phyloP scores from a whole-genome alignment of 2,329 filamentous ascomycete species.

The Cercospora zeina region DNA sequence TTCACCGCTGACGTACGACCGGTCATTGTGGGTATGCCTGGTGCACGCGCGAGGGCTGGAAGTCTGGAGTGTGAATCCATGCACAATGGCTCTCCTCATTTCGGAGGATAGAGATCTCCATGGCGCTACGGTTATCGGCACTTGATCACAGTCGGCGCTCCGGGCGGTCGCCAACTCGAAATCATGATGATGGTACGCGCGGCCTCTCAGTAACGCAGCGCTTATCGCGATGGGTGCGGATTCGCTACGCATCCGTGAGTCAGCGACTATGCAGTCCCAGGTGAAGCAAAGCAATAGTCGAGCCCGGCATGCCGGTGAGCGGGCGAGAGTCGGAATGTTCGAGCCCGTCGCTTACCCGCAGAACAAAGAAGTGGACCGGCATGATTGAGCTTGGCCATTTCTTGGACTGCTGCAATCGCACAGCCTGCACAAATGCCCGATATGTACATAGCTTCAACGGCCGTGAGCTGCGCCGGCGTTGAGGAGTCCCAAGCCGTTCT shows the following conservation, averaged over 20 bases:
- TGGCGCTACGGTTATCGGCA: slow-evolving; percentile 14
- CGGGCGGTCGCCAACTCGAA: not conserved
- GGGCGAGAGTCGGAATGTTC: not conserved
- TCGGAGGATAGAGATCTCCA: slow-evolving; percentile 3
- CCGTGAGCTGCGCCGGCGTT: not conserved
- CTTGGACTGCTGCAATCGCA: not conserved
- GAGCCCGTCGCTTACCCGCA: not conserved
- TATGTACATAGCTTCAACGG: too few relatives aligned
- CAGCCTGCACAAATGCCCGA: not conserved
- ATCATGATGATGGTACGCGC: not conserved
- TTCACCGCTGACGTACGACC: not conserved
- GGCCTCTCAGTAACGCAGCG: not conserved
- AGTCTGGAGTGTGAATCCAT: not conserved
- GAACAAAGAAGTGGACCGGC: not conserved
- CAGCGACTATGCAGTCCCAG: not conserved
- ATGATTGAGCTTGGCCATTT: not conserved
- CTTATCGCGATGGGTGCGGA: not conserved
- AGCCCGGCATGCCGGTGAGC: not conserved
- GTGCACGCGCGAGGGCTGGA: not conserved
- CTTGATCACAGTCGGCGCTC: slow-evolving; percentile 11
- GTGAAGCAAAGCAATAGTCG: slow-evolving; percentile 2
- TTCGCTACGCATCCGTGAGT: too few relatives aligned
- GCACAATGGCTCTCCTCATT: slow-evolving; percentile 8
- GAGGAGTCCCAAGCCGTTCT: not conserved
- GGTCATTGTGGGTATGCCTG: too few relatives aligned